phyloP scores from a whole-genome alignment of 2,329 filamentous ascomycete species.

The Talaromyces sp. region DNA sequence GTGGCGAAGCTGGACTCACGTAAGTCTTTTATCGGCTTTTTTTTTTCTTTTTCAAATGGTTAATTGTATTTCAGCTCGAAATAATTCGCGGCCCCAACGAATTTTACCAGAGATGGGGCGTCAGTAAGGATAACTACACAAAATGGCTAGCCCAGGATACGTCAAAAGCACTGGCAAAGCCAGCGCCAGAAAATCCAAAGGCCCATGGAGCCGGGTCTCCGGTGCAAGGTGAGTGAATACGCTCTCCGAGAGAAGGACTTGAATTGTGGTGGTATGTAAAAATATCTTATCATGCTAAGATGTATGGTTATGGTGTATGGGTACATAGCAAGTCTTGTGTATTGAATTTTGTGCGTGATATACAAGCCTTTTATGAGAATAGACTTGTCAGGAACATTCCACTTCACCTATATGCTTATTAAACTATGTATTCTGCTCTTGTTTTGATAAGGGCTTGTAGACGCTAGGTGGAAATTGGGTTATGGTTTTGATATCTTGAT shows the following conservation, averaged over 20 bases:
- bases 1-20: slow-evolving; percentile 27
- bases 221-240: not conserved
- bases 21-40: slow-evolving; percentile 11
- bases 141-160: slow-evolving; percentile 4
- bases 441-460: no score
- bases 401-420: not conserved
- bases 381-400: not conserved
- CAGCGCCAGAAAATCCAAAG: not conserved
- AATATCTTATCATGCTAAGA: not conserved
- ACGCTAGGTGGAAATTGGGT: no score
- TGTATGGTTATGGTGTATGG: not conserved
- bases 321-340: not conserved
- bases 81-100: slow-evolving; percentile 3
- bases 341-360: not conserved
- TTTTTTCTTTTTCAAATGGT: not conserved
- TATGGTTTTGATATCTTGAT: no score
- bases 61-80: not conserved
- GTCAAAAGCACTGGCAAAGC: not conserved
- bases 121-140: slow-evolving; percentile 2
- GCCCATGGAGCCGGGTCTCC: not conserved
- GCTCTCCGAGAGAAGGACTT: not conserved
- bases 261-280: not conserved
- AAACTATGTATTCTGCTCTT: no score
- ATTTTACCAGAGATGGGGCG: slow-evolving; percentile 7
- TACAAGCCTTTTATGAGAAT: not conserved